phyloP scores from a whole-genome alignment of 331 rosid species.

The Erythrophleum ivorense region DNA sequence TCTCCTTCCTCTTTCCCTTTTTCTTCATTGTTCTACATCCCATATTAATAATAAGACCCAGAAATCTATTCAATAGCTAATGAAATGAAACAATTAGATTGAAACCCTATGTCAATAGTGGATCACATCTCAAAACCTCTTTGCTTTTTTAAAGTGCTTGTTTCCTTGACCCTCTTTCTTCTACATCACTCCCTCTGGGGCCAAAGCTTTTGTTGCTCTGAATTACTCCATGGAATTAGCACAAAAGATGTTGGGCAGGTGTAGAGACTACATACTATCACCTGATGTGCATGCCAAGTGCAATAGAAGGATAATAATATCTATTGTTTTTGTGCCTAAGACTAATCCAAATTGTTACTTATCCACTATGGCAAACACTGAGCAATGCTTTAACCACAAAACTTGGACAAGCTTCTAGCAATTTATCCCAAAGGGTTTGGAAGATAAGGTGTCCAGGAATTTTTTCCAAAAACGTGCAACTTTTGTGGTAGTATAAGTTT shows the following conservation, averaged over 20 bases:
- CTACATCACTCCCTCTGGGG: neutral
- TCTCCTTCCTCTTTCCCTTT: no score
- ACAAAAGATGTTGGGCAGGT: neutral
- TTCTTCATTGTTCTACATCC: no score
- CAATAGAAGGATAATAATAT: neutral
- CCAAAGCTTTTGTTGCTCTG: neutral
- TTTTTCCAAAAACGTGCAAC: neutral
- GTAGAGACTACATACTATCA: neutral
- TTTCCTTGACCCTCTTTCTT: neutral
- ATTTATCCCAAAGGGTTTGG: neutral
- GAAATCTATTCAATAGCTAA: neutral
- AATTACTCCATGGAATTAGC: neutral
- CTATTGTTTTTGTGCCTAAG: neutral
- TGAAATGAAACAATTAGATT: neutral
- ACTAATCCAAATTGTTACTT: neutral
- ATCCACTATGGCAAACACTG: neutral
- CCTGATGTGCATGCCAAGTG: neutral
- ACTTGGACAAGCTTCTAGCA: neutral
- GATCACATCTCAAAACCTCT: neutral
- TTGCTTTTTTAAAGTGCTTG: no score
- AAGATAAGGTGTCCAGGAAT: neutral
- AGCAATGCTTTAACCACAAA: neutral
- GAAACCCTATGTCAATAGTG: neutral
- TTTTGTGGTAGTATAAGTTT: neutral
- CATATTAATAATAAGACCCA: neutral